Evolutionary conservation across 768 basidiomycete species (phyloP).

Genomic region (Mycena metata): DNA sequence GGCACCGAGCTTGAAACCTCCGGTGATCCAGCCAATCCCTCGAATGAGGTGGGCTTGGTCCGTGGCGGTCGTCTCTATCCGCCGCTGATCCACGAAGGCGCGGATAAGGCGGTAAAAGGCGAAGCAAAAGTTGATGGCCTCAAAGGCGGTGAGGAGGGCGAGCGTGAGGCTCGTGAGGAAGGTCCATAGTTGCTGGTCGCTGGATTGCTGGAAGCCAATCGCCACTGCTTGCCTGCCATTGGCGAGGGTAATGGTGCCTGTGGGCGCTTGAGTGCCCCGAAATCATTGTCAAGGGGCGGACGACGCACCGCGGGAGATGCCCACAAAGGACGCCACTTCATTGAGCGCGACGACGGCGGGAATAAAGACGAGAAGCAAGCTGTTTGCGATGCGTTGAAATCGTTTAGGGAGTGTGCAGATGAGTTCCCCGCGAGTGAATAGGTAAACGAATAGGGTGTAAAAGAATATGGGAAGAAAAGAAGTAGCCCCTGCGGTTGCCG

Average conservation of each 20-base stretch:
- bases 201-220: slow-evolving; percentile 57
- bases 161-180: slow-evolving; percentile 75
- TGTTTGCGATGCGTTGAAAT: slow-evolving; percentile 58
- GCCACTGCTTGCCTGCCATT: slow-evolving; percentile 38
- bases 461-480: slow-evolving; percentile 78
- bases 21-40: slow-evolving; percentile 77
- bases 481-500: slow-evolving; percentile 55
- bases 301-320: slow-evolving; percentile 67
- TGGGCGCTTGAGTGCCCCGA: neutral
- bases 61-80: slow-evolving; percentile 60
- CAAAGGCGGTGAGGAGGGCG: slow-evolving; percentile 68
- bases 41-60: slow-evolving; percentile 65
- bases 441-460: slow-evolving; percentile 73
- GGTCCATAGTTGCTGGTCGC: slow-evolving; percentile 59
- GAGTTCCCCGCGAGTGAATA: slow-evolving; percentile 66
- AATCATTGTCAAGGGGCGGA: neutral
- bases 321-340: slow-evolving; percentile 75
- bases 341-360: slow-evolving; percentile 68
- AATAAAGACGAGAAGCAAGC: slow-evolving; percentile 65
- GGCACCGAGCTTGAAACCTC: slow-evolving; percentile 71
- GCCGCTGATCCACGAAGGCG: slow-evolving; percentile 64
- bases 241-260: slow-evolving; percentile 29
- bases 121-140: slow-evolving; percentile 70
- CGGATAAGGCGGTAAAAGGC: slow-evolving; percentile 69
- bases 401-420: slow-evolving; percentile 65